These are phyloP conservation scores for Pleurotus sapidus DNA, from an alignment of 768 basidiomycete genomes.

Conservation along the genomic window DNA sequence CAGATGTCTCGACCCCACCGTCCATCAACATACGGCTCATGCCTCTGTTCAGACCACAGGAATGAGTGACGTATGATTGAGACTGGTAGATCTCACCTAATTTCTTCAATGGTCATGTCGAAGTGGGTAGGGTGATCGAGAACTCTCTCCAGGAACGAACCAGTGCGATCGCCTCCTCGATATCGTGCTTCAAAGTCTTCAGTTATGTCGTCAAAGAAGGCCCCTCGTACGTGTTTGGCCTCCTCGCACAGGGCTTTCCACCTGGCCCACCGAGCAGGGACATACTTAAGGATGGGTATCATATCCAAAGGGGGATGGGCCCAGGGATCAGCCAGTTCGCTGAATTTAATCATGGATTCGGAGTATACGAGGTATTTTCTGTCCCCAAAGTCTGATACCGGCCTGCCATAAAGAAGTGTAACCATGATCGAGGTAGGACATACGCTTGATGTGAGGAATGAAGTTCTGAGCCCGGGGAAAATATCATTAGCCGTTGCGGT, in stretches of 20 bases:
- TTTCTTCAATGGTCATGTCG: slow-evolving; percentile 20
- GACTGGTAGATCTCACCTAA: slow-evolving; percentile 14
- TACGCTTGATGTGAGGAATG: too few relatives aligned
- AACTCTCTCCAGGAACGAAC: slow-evolving; percentile 28
- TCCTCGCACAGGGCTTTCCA: slow-evolving; percentile 27
- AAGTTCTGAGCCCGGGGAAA: background rate
- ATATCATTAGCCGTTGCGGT: background rate
- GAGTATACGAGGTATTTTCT: slow-evolving; percentile 21
- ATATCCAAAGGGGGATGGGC: slow-evolving; percentile 32
- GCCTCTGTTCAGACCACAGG: background rate
- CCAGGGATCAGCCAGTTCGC: background rate
- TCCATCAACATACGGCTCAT: background rate
- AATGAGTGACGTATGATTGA: background rate
- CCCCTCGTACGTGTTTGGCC: slow-evolving; percentile 20
- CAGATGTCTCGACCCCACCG: background rate
- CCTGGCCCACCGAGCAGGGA: slow-evolving; percentile 30
- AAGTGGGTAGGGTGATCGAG: slow-evolving; percentile 18
- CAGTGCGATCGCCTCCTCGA: slow-evolving; percentile 20
- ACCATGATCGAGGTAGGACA: slow-evolving; percentile 15
- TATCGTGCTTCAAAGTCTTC: slow-evolving; percentile 21
- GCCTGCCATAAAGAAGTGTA: slow-evolving; percentile 27
- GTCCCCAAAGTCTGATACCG: slow-evolving; percentile 23
- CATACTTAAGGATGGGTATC: slow-evolving; percentile 26
- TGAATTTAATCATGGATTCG: slow-evolving; percentile 20
- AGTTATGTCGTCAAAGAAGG: slow-evolving; percentile 26